phyloP scores from a whole-genome alignment of 2,329 filamentous ascomycete species.

The Verticillium tricorpus region DNA sequence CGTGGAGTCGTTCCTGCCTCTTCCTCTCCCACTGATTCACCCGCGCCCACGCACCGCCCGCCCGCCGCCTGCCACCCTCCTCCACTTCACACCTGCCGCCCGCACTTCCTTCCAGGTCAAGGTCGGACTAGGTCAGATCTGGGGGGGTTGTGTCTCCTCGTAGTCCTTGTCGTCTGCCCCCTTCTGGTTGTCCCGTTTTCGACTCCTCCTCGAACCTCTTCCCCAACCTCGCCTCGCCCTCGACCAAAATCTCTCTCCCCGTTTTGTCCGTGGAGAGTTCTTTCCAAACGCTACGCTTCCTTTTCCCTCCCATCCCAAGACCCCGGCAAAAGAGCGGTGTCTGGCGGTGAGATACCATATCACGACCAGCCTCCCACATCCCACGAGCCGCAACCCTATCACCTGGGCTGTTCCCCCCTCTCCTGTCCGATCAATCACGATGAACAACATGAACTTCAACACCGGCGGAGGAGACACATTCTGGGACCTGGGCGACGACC shows the following conservation, averaged over 20 bases:
- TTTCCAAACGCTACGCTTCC: slow-evolving; percentile 1
- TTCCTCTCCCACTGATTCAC: slow-evolving; percentile 8
- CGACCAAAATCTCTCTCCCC: slow-evolving; percentile 6
- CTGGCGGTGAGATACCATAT: slow-evolving; percentile 23
- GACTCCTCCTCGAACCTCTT: slow-evolving; percentile 2
- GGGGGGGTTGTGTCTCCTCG: background rate
- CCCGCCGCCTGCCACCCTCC: background rate
- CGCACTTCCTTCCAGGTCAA: slow-evolving; percentile 1
- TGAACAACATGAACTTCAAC: slow-evolving; percentile 56
- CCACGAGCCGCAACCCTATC: slow-evolving; percentile 4
- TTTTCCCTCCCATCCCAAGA: slow-evolving; percentile 6
- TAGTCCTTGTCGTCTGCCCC: slow-evolving; percentile 6
- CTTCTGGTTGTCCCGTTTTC: background rate
- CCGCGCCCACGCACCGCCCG: slow-evolving; percentile 7
- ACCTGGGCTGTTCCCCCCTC: slow-evolving; percentile 27
- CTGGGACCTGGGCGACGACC: slow-evolving; percentile 45
- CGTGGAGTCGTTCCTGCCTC: slow-evolving; percentile 14
- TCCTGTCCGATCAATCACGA: slow-evolving; percentile 22
- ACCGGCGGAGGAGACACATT: slow-evolving; percentile 53
- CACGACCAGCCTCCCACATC: slow-evolving; percentile 12
- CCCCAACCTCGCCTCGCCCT: slow-evolving; percentile 6
- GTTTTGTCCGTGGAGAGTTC: slow-evolving; percentile 1
- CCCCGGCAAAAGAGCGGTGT: slow-evolving; percentile 37
- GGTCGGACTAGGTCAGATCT: background rate
- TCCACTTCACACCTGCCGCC: slow-evolving; percentile 8